A percentile compares a stretch with the other conserved stretches of the same genome.
phyloP scores from a whole-genome alignment of 441 rosid species.

The Rhodomyrtus psidioides region DNA sequence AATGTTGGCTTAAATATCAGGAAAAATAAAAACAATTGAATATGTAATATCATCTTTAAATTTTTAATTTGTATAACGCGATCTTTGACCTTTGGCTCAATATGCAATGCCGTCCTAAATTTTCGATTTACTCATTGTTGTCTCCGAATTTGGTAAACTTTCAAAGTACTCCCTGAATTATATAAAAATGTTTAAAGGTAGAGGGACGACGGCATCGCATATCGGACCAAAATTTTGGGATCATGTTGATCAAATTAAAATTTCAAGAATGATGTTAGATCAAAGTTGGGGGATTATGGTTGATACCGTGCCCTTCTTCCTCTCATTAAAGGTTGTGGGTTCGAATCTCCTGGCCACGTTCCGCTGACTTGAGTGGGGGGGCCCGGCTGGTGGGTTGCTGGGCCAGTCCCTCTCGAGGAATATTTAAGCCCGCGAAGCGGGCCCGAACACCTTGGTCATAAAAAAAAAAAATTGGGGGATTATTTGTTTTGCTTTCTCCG shows the following conservation, averaged over 20 bases:
- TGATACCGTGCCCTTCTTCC: no score
- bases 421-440: no score
- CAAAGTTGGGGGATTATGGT: accelerated
- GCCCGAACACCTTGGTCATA: no score
- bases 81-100: accelerated
- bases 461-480: no score
- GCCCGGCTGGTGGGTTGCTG: no score
- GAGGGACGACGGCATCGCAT: not conserved
- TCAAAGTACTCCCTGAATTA: accelerated
- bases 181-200: not conserved
- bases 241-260: accelerated
- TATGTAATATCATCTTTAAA: accelerated
- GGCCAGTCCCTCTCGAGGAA: no score
- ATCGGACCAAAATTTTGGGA: accelerated
- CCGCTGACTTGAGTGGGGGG: no score
- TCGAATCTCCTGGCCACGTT: no score
- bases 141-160: accelerated
- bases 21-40: not conserved
- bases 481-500: accelerated
- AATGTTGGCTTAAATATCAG: not conserved
- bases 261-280: accelerated
- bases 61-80: accelerated
- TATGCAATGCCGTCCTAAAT: accelerated
- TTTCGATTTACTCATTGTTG: accelerated
- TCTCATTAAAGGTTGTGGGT: no score